Evolutionary conservation across 768 basidiomycete species (phyloP).

Genomic region (Rhizopogon rudus): DNA sequence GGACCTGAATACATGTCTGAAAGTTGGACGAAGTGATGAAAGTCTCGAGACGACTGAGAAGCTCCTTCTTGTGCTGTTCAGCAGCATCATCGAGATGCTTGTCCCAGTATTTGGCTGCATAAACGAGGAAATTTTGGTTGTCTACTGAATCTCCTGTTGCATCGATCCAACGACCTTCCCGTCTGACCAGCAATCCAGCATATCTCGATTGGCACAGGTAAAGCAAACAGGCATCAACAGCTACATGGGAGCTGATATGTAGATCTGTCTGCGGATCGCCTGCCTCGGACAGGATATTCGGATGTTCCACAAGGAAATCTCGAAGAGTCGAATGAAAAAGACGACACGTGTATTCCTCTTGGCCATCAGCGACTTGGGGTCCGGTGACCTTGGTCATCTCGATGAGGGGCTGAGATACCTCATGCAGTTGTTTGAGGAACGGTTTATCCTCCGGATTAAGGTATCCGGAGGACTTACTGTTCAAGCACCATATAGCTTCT

Average conservation of each 20-base stretch:
- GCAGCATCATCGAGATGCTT: slow-evolving; percentile 21
- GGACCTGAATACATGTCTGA: slow-evolving; percentile 26
- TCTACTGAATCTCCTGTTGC: slow-evolving; percentile 12
- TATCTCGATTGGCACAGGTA: slow-evolving; percentile 22
- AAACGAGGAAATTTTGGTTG: slow-evolving; percentile 21
- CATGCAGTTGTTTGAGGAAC: not conserved
- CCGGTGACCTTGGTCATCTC: not conserved
- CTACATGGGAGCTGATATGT: not conserved
- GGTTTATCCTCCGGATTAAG: not conserved
- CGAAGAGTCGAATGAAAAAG: not conserved
- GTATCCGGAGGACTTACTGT: not conserved
- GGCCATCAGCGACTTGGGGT: not conserved
- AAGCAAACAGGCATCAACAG: slow-evolving; percentile 16
- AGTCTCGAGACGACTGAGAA: slow-evolving; percentile 8
- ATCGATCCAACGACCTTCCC: slow-evolving; percentile 19
- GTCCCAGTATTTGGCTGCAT: slow-evolving; percentile 30
- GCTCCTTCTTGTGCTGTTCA: not conserved
- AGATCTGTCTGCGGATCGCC: not conserved
- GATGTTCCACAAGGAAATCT: not conserved
- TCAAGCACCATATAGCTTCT: not conserved
- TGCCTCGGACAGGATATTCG: not conserved
- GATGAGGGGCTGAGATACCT: not conserved
- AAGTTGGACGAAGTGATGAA: slow-evolving; percentile 27
- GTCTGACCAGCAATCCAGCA: slow-evolving; percentile 10
- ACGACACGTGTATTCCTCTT: not conserved